Evolutionary conservation across 139 green algal species (phyloP).

Genomic region (Closterium sp.): DNA sequence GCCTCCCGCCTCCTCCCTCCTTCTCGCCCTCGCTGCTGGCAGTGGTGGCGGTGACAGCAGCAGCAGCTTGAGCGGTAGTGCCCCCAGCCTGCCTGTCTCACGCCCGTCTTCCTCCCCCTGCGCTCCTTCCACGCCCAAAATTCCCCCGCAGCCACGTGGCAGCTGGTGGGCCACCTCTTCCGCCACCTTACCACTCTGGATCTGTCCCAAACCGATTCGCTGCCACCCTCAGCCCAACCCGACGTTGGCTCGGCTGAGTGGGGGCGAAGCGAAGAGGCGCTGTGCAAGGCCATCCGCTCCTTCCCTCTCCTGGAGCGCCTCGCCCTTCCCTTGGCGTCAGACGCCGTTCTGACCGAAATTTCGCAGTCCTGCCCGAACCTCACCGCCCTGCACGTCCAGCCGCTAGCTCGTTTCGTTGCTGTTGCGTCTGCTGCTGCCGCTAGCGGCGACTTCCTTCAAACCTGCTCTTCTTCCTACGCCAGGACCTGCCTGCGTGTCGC

Average conservation of each 20-base stretch:
- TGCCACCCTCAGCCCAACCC: no score
- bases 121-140: neutral
- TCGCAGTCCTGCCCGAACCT: neutral
- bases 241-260: no score
- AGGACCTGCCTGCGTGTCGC: neutral
- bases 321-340: neutral
- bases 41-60: no score
- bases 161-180: neutral
- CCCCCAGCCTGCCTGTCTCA: neutral
- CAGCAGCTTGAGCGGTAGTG: neutral
- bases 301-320: neutral
- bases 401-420: neutral
- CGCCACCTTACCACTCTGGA: neutral
- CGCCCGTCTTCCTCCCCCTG: neutral
- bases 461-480: neutral
- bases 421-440: neutral
- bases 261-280: neutral
- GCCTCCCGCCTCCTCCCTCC: neutral
- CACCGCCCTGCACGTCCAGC: neutral
- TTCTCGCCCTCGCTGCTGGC: neutral
- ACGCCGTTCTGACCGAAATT: neutral
- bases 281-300: neutral
- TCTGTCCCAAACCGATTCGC: neutral
- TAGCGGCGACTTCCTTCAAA: no score
- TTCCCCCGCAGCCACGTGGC: neutral